Conservation (phyloP, 495 filamentous ascomycete species). For the Astrocystis sublimbata region DNA sequence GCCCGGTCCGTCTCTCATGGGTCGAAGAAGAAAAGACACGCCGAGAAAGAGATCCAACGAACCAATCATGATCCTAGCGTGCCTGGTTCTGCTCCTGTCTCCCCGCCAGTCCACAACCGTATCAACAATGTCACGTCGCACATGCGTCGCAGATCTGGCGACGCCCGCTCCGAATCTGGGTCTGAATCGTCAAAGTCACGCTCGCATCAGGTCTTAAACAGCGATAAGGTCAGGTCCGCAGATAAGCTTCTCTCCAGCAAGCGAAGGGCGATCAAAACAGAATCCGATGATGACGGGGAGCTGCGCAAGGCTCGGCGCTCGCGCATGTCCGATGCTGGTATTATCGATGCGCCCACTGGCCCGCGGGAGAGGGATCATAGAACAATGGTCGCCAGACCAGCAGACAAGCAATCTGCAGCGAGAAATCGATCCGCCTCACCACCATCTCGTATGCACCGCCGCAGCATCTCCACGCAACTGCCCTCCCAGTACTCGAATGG, state of each 20-base stretch:
- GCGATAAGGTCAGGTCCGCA: constrained; percentile 40
- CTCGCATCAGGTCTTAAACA: constrained; percentile 27
- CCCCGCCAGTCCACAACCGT: constrained; percentile 37
- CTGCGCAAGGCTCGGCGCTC: constrained; percentile 49
- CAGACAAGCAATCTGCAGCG: constrained; percentile 38
- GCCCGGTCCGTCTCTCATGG: constrained; percentile 23
- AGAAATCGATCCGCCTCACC: constrained; percentile 67
- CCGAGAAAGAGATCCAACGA: constrained; percentile 41
- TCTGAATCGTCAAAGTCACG: constrained; percentile 43
- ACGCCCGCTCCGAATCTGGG: constrained; percentile 46
- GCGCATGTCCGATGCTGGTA: constrained; percentile 45
- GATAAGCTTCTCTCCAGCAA: constrained; percentile 45
- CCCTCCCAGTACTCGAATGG: constrained; percentile 52
- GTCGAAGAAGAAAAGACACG: constrained; percentile 52
- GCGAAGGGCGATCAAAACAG: constrained; percentile 46
- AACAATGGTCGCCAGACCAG: constrained; percentile 35
- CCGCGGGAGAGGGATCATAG: constrained; percentile 33
- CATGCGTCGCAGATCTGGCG: constrained; percentile 42
- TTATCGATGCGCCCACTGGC: constrained; percentile 40
- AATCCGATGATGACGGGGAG: constrained; percentile 53
- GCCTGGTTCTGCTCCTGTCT: constrained; percentile 56
- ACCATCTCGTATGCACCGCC: constrained; percentile 56
- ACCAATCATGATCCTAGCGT: constrained; percentile 53
- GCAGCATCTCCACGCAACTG: constrained; percentile 66
- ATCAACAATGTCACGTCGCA: constrained; percentile 32